Conservation (phyloP, 1,284 basidiomycete genomes). For the Rhizoctonia solani region DNA sequence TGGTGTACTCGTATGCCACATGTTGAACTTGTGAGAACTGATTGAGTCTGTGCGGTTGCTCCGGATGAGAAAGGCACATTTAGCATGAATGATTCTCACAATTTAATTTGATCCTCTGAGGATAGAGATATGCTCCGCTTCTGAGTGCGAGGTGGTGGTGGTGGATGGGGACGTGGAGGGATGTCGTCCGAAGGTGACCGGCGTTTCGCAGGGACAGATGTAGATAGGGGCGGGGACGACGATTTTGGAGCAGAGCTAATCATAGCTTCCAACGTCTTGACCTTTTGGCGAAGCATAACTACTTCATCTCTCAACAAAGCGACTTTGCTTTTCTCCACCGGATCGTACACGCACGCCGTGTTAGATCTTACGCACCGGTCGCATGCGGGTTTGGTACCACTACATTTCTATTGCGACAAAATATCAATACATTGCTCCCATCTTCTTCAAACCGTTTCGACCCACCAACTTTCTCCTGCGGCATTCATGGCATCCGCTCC, state of each 20-base stretch:
- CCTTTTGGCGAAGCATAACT: slow-evolving; percentile 22
- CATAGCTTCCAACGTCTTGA: not conserved
- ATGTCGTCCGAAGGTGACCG: not conserved
- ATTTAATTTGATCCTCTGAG: not conserved
- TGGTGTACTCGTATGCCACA: slow-evolving; percentile 13
- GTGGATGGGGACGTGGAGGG: not conserved
- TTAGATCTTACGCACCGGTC: slow-evolving; percentile 17
- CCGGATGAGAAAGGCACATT: not conserved
- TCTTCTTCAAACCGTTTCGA: too few relatives aligned
- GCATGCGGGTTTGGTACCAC: slow-evolving; percentile 26
- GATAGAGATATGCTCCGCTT: slow-evolving; percentile 6
- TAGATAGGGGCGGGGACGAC: too few relatives aligned
- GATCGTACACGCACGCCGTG: slow-evolving; percentile 15
- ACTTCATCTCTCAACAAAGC: slow-evolving; percentile 27
- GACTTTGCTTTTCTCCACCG: slow-evolving; percentile 31
- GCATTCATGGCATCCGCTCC: slow-evolving; percentile 28
- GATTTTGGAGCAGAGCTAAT: too few relatives aligned
- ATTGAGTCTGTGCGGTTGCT: not conserved
- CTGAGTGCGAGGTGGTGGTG: not conserved
- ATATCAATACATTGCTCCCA: too few relatives aligned
- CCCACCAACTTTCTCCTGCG: slow-evolving; percentile 22
- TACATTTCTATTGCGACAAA: slow-evolving; percentile 29
- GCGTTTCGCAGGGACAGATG: too few relatives aligned
- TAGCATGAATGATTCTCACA: slow-evolving; percentile 24
- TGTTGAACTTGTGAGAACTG: slow-evolving; percentile 2